Evolutionary conservation across 345 rosid genomes (phyloP), one percentile per base, ranked within the genome.

Genomic region (Hibiscus tridactylites): DNA sequence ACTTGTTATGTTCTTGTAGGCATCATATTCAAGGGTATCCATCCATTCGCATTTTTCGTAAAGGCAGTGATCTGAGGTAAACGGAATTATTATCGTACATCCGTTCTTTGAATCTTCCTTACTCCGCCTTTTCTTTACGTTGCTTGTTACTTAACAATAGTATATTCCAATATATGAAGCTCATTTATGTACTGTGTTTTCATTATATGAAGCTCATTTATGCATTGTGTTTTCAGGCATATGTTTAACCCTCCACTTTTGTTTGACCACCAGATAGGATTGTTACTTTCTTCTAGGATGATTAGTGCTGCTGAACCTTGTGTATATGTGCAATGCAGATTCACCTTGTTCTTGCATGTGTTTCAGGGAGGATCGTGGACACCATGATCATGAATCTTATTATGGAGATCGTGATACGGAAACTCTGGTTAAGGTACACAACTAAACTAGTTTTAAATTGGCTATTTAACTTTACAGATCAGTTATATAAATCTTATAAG

Each of bases 401-500:
- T 92, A 96, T 84, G 99, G 99, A 81, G 92, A 96, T 83, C 94
- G 98, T 73, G 96, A 96, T 81, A 91, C 99, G 52, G 98, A 96
- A 3, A 85, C 88, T 82, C 88, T 96, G 82, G 94, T 96, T 64
- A 85, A 91, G 97, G 99, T 89, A 75, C 50, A 75, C 50, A 62
- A 63, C 63, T 46, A 63, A 9, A 77, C 68, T 71, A 64, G 42
- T 21, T 65, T 72, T 71, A 58, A 74, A 61, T 73, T 66, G 69
- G 72, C 53, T 58, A 42, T 75, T 56, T 75, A 44, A 26, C 1
- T 50, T 29, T 50, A 29, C 29, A 19, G 46, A 29, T n/a, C 44
- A 31, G 10, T 50, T 50, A 29, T 29, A 28, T 9, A 49, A 49
- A 49, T 47, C 13, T 9, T 67, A 15, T 49, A 16, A 28, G 58